These are phyloP conservation scores for Neurospora sp. DNA, from an alignment of 495 filamentous ascomycete species.

Conservation along the genomic window DNA sequence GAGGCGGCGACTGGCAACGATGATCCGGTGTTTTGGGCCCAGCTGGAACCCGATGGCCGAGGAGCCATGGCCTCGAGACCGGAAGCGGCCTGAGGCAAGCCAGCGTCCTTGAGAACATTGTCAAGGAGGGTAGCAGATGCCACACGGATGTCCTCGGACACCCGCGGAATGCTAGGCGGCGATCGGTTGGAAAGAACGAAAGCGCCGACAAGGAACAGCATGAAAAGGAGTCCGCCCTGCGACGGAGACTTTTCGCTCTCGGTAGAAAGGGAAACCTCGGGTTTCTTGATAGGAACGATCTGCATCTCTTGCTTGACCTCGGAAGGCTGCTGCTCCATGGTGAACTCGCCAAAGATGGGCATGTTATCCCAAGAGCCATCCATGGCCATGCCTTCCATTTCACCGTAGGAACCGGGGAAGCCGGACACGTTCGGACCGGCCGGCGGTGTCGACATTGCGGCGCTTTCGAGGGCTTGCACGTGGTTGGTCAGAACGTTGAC, in stretches of 20 bases:
- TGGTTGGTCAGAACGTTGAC: slow-evolving; percentile 80
- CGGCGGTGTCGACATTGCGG: slow-evolving; percentile 40
- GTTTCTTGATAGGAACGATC: slow-evolving; percentile 47
- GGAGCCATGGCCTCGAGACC: slow-evolving; percentile 39
- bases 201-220: slow-evolving; percentile 92
- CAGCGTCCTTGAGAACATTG: slow-evolving; percentile 75
- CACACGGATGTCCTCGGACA: slow-evolving; percentile 87
- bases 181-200: slow-evolving; percentile 83
- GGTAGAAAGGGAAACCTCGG: slow-evolving; percentile 38
- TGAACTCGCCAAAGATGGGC: slow-evolving; percentile 57
- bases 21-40: slow-evolving; percentile 28
- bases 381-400: slow-evolving; percentile 79
- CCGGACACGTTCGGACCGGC: slow-evolving; percentile 45
- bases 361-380: slow-evolving; percentile 72
- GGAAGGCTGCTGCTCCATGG: slow-evolving; percentile 32
- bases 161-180: slow-evolving; percentile 61
- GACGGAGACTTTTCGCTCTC: slow-evolving; percentile 53
- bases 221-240: slow-evolving; percentile 56
- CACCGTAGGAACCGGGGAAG: slow-evolving; percentile 59
- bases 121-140: slow-evolving; percentile 86
- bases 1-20: slow-evolving; percentile 42
- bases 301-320: slow-evolving; percentile 45
- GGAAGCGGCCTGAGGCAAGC: slow-evolving; percentile 41
- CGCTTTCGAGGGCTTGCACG: slow-evolving; percentile 66
- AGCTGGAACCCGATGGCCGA: slow-evolving; percentile 40